Percentiles rank a stretch among this genome's conserved stretches.
phyloP scores from a whole-genome alignment of 345 rosid species.

The Sisymbrium altissimum region DNA sequence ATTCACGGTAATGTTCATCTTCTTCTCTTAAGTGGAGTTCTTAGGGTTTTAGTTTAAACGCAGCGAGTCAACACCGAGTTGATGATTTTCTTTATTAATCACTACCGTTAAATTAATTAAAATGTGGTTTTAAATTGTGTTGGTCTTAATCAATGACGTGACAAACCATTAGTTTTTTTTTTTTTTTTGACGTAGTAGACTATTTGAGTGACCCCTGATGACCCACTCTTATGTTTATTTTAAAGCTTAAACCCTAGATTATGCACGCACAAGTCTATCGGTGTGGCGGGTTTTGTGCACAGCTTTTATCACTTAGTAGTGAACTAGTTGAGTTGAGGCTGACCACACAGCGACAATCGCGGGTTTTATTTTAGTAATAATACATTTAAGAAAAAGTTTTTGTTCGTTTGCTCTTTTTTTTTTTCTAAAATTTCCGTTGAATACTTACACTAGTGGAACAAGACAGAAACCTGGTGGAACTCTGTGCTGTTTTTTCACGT shows the following conservation, averaged over 20 bases:
- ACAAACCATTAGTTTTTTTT: not conserved
- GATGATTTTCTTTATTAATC: not conserved
- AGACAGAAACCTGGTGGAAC: conserved; percentile 29
- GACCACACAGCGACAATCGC: conserved; percentile 31
- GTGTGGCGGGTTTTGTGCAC: conserved; percentile 25
- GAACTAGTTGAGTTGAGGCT: conserved; percentile 14
- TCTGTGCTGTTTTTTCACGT: conserved; percentile 36
- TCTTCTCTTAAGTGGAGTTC: not conserved
- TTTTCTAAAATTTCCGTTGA: not conserved
- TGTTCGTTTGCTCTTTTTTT: conserved; percentile 22
- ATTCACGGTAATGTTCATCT: conserved; percentile 60
- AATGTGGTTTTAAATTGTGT: not conserved
- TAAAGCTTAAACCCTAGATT: not conserved
- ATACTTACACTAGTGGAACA: conserved; percentile 20
- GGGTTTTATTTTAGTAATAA: conserved; percentile 12
- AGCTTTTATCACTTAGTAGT: conserved; percentile 3
- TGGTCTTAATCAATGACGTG: conserved; percentile 30
- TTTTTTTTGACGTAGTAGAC: not conserved
- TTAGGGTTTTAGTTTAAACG: not conserved
- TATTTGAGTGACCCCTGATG: not conserved
- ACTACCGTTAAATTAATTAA: not conserved
- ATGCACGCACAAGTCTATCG: conserved; percentile 9
- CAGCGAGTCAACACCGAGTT: conserved; percentile 30
- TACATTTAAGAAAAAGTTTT: not conserved
- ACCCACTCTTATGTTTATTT: conserved; percentile 5